phyloP scores from a whole-genome alignment of 352 stramenopile genomes.

The Phytophthora macrochlamydospora region DNA sequence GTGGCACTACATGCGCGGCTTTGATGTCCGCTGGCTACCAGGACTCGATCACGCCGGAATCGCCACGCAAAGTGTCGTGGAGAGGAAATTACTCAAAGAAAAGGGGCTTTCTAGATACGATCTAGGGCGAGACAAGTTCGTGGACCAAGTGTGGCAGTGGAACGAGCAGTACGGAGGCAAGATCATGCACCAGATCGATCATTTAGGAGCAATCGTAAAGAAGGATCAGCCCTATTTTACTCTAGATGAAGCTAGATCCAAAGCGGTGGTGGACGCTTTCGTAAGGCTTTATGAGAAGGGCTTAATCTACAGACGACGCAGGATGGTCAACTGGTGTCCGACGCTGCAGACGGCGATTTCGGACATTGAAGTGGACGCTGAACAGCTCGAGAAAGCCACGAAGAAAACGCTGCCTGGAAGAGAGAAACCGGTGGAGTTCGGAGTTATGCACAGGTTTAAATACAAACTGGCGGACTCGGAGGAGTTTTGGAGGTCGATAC shows the following conservation, averaged over 20 bases:
- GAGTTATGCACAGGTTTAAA: conserved; percentile 82
- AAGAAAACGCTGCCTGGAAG: conserved; percentile 79
- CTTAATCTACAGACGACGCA: conserved; percentile 95
- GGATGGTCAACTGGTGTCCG: conserved; percentile 98
- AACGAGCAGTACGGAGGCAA: conserved; percentile 97
- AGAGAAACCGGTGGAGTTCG: conserved; percentile 75
- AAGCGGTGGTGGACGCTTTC: conserved; percentile 70
- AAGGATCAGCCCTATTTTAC: conserved; percentile 98
- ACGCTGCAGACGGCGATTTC: conserved; percentile 96
- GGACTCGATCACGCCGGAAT: conserved; percentile 99
- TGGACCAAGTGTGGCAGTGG: conserved; percentile 98
- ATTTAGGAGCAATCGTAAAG: conserved; percentile 95
- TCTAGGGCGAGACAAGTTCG: conserved; percentile 96
- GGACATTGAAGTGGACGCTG: conserved; percentile 98
- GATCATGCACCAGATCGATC: conserved; percentile 96
- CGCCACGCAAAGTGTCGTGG: conserved; percentile 98
- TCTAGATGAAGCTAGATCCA: conserved; percentile 95
- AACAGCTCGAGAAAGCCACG: conserved; percentile 94
- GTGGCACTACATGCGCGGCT: conserved; percentile 98
- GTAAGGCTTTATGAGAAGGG: conserved; percentile 96
- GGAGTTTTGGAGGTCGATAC: conserved; percentile 93
- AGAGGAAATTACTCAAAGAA: conserved; percentile 98
- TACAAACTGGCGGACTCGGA: conserved; percentile 73
- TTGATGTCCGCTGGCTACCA: conserved; percentile 97
- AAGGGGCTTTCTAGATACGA: conserved; percentile 91